These are phyloP conservation scores for Dendrobium chrysotoxum DNA, from an alignment of 106 monocot species.

Conservation along the genomic window DNA sequence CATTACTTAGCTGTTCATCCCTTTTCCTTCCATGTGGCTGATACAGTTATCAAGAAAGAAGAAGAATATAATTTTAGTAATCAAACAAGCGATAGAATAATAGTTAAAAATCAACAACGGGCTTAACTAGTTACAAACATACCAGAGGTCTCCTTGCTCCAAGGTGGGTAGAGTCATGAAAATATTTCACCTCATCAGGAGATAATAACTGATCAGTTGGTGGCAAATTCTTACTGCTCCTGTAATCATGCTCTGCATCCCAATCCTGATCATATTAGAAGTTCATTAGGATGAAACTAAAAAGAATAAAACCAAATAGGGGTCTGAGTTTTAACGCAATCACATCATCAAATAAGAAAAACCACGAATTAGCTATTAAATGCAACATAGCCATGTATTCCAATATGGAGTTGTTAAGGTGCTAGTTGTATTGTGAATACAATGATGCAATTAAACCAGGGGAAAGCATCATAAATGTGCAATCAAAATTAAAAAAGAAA, in stretches of 20 bases:
- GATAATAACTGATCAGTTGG: slow-evolving; percentile 14
- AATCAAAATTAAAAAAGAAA: slow-evolving; percentile 1
- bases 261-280: slow-evolving; percentile 28
- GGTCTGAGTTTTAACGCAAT: background rate
- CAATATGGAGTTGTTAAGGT: background rate
- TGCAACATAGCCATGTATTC: background rate
- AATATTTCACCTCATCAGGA: slow-evolving; percentile 16
- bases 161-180: slow-evolving; percentile 21
- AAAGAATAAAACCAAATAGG: background rate
- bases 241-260: slow-evolving; percentile 30
- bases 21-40: slow-evolving; percentile 20
- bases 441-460: slow-evolving; percentile 1
- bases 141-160: slow-evolving; percentile 35
- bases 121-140: background rate
- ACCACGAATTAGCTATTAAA: background rate
- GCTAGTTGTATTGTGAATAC: background rate
- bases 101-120: background rate
- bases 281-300: slow-evolving; percentile 3
- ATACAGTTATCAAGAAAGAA: slow-evolving; percentile 5
- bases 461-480: background rate
- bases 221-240: slow-evolving; percentile 8
- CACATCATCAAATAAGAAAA: background rate
- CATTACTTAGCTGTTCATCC: slow-evolving; percentile 58
- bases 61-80: background rate
- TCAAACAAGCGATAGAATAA: background rate